Evolutionary conservation across 2,329 filamentous ascomycete species (phyloP), one percentile per base, ranked within the genome.

Genomic region (Mycosphaerelloides madeirae): DNA sequence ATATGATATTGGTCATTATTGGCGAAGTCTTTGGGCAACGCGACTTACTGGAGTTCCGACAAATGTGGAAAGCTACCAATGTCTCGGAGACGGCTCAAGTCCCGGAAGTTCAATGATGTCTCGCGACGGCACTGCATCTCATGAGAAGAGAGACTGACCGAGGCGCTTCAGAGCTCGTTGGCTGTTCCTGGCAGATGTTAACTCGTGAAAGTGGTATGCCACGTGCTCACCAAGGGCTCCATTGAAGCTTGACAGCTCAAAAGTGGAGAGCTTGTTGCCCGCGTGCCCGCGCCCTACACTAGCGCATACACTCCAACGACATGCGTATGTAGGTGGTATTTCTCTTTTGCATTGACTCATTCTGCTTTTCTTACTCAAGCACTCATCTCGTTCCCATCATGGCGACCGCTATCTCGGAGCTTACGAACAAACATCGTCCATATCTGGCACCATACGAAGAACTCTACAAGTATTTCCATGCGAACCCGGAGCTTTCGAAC

Each of bases 1-100:
- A 94, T 67, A 95, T 95, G 87, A 87, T 96, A 41, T 72, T 96
- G 55, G 93, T 87, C 0, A 77, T 96, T 29, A 83, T 85, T 37
- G 90, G 88, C 57, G 89, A 95, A 67, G 81, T 86, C 54, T 97
- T 90, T 67, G 89, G 91, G 1, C 91, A 97, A 68, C 77, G 84
- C 53, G 91, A 97, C 65, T 68, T 96, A 50, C 75, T 96, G 38
- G 81, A 85, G 57, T 85, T 83, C 50, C 78, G 88, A 46, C 50
- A 51, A 15, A 37, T 54, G 32, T 66, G 62, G 62, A 36, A 37
- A 29, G 34, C 31, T 36, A 9, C 29, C 35, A 22, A 29, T 9
- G 5, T 9, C 22, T 25, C 22, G 9, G 22, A 25, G 9, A 6
- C 5, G 22, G 22, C 22, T n/a, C n/a, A n/a, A n/a, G n/a, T n/a